A percentile compares a stretch with the other conserved stretches of the same genome.
Evolutionary conservation across 73 alveolate species (phyloP).

Genomic region (Paramecium biaurelia): DNA sequence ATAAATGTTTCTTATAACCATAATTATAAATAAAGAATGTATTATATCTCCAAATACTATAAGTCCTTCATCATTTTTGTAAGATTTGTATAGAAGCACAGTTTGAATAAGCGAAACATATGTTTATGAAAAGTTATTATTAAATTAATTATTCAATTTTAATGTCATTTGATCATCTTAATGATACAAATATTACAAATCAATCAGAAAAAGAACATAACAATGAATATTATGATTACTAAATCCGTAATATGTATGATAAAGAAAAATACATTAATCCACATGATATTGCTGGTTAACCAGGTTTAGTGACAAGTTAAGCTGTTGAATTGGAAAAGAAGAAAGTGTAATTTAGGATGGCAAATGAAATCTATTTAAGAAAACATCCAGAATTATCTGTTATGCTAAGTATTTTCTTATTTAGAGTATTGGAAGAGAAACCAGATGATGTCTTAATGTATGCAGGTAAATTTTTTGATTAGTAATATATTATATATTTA

Average conservation of each 20-base stretch:
- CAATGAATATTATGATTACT: constrained; percentile 21
- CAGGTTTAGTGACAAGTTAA: constrained; percentile 51
- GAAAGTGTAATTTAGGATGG: constrained; percentile 61
- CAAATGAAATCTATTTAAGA: constrained; percentile 57
- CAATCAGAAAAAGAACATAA: constrained; percentile 49
- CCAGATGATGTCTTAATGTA: constrained; percentile 59
- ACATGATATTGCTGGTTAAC: constrained; percentile 66
- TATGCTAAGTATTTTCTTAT: constrained; percentile 45
- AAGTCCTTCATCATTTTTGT: background rate
- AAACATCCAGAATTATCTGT: constrained; percentile 62
- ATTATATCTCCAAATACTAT: constrained; percentile 14
- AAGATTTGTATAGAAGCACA: background rate
- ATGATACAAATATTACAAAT: background rate
- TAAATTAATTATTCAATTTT: background rate
- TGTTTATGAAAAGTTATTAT: background rate
- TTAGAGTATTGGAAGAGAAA: constrained; percentile 64
- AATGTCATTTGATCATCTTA: constrained; percentile 49
- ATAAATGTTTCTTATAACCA: constrained; percentile 52
- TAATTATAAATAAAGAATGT: constrained; percentile 61
- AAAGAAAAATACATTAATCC: constrained; percentile 60
- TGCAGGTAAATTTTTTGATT: constrained; percentile 64
- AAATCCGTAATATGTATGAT: constrained; percentile 60
- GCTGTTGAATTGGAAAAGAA: constrained; percentile 59
- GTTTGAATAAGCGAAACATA: background rate
- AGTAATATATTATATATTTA: background rate